Conservation (phyloP, 495 filamentous ascomycete genomes). For the Penicillium argentinense region DNA sequence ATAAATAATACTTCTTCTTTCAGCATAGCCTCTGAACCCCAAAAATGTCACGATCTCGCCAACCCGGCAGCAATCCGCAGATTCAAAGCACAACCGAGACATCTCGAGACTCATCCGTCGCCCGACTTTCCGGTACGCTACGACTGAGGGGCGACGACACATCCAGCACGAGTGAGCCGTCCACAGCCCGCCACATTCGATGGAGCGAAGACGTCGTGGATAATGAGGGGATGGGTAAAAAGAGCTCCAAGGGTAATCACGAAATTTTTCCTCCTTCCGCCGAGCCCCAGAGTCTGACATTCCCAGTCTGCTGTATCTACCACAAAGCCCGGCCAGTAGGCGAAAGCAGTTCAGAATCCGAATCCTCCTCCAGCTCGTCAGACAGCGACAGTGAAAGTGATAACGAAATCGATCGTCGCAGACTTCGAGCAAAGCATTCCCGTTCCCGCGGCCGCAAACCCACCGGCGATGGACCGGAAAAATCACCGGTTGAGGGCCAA, state of each 20-base stretch:
- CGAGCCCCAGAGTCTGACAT: too few species aligned
- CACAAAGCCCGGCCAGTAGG: conserved; percentile 79
- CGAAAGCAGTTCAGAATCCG: conserved; percentile 81
- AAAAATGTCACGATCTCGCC: conserved; percentile 36
- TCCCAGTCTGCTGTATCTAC: conserved; percentile 95
- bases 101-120: conserved; percentile 13
- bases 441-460: conserved; percentile 14
- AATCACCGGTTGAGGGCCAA: conserved; percentile 23
- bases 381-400: conserved; percentile 62
- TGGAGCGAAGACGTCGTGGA: conserved; percentile 95
- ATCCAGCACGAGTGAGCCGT: conserved; percentile 11
- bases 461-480: conserved; percentile 2
- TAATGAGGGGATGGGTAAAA: conserved; percentile 93
- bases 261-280: background rate
- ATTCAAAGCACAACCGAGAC: conserved; percentile 20
- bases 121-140: conserved; percentile 28
- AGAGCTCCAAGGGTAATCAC: conserved; percentile 81
- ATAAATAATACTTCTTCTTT: too few species aligned
- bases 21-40: too few species aligned
- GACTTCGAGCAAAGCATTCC: conserved; percentile 14
- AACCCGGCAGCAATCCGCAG: conserved; percentile 18
- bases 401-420: conserved; percentile 37
- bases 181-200: conserved; percentile 57
- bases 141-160: conserved; percentile 38
- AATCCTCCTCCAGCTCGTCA: conserved; percentile 60